Base-by-base conservation (phyloP, 768 basidiomycete genomes). In the Russula griseocarnosa region DNA sequence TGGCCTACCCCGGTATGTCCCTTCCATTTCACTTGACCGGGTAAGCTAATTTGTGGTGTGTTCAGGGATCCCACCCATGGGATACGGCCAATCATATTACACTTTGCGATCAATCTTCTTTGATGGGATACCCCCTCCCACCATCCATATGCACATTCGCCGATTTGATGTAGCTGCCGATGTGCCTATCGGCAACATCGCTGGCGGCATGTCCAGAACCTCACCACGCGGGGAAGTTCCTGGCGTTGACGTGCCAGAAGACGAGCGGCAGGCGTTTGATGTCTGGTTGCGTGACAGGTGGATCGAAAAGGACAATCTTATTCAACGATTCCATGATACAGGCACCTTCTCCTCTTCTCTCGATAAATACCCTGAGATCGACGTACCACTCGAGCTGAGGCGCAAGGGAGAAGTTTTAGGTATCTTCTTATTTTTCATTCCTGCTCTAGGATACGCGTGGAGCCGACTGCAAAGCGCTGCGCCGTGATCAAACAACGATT, bases 81-180 rank as follows among this genome's bases (percentile, higher is more conserved):
- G 84, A 34, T 94, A 90, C 70, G 94, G 94, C 0, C 94, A 97
- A 74, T 82, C 84, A 26, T 92, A 87, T 73, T 98, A 96, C 74
- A 94, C 92, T 47, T 77, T 98, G 46, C 85, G 89, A 47, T 94
- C 94, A 8, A 87, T 97, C 65, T 97, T 96, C 75, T 80, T 88
- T 62, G 80, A 87, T 66, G 82, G 89, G 3, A 76, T 92, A 4
- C 81, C 94, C 3, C 94, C 96, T 1, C 96, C 95, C 0, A 76
- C 79, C 9, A 81, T 99, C 42, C 91, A 96, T 75, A 81, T 98
- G 70, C 96, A 98, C 73, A 73, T 98, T 47, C 85, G 92, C 53
- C 76, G 88, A 67, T 92, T 90, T 72, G 78, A 88, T 65, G 88
- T 92, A 16, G 76, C 79, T 18, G 73, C 72, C 26, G 82, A 84